Evolutionary conservation across 1,284 basidiomycete genomes (phyloP), one percentile per base, ranked within the genome.

Genomic region (Melampsora larici-populina): DNA sequence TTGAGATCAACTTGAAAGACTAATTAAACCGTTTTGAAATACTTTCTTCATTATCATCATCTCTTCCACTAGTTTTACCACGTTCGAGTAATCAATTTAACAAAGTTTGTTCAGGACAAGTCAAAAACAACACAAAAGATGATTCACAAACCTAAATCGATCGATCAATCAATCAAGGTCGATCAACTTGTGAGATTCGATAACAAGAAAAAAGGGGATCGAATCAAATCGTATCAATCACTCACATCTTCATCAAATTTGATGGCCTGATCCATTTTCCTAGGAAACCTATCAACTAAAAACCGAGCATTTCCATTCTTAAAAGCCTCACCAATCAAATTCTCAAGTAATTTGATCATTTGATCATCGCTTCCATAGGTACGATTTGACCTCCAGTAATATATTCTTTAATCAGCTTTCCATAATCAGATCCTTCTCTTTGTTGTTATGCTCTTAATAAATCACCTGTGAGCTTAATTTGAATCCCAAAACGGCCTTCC

Each of bases 221-320:
- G 26, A 21, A 70, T 21, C 11, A 21, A 26, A 40, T 40, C 46
- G 69, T 11, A 24, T 9, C 11, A 55, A 24, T 26, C 24, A 85
- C 89, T 81, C 81, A 95, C 95, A 68, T 89, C 88, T 82, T 92
- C 87, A 83, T 99, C 97, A 83, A 99, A 99, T 85, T 90, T 90
- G 82, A 91, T 81, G 0, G 96, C 96, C 86, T 99, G 97, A 84
- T 99, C 97, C 93, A 99, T 94, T 87, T 97, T 93, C 79, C 97
- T 88, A 64, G 97, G 97, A 86, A 99, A 99, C 3, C 97, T 97
- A 81, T 99, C 97, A 81, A 99, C 91, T 80, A 99, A 87, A 87
- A 99, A 99, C 67, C 93, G 89, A 55, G 92, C 92, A 78, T 87
- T 87, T 58, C 91, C 92, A 69, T 88, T 86, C 33, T 84, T 83